A percentile compares a stretch with the other conserved stretches of the same genome.
phyloP scores from a whole-genome alignment of 345 rosid species.

The Pistacia atlantica region DNA sequence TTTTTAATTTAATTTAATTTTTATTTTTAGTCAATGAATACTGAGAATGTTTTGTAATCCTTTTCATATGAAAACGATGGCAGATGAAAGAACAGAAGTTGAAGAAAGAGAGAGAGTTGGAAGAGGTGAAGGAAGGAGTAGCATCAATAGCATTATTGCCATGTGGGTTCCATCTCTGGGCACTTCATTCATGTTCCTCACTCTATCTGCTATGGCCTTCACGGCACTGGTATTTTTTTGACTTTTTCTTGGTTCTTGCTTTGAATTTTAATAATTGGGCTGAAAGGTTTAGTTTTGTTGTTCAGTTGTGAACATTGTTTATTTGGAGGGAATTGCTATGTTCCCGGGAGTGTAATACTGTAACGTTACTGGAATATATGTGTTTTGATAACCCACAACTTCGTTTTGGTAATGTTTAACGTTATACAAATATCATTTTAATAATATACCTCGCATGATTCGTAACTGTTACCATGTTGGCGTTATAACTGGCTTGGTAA shows the following conservation, averaged over 20 bases:
- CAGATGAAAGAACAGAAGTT: slow-evolving; percentile 9
- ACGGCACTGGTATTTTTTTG: slow-evolving; percentile 62
- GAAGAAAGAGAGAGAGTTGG: slow-evolving; percentile 13
- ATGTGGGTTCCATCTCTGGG: slow-evolving; percentile 76
- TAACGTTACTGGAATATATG: too few relatives aligned
- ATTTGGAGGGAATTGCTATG: too few relatives aligned
- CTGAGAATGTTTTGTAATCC: not conserved
- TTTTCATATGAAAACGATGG: not conserved
- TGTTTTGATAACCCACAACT: too few relatives aligned
- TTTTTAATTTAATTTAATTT: too few relatives aligned
- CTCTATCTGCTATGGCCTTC: slow-evolving; percentile 88
- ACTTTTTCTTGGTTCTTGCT: not conserved
- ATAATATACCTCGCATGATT: too few relatives aligned
- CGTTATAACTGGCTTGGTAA: too few relatives aligned
- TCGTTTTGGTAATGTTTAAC: too few relatives aligned
- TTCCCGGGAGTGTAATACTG: too few relatives aligned
- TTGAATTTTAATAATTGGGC: not conserved
- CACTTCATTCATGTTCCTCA: slow-evolving; percentile 85
- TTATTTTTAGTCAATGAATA: not conserved
- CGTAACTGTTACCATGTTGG: too few relatives aligned
- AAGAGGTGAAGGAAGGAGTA: slow-evolving; percentile 73
- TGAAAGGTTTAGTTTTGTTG: not conserved
- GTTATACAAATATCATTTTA: too few relatives aligned
- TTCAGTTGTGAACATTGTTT: too few relatives aligned
- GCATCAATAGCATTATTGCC: slow-evolving; percentile 87